phyloP scores from a whole-genome alignment of 2,329 filamentous ascomycete species.

The Colletotrichum paranaense region DNA sequence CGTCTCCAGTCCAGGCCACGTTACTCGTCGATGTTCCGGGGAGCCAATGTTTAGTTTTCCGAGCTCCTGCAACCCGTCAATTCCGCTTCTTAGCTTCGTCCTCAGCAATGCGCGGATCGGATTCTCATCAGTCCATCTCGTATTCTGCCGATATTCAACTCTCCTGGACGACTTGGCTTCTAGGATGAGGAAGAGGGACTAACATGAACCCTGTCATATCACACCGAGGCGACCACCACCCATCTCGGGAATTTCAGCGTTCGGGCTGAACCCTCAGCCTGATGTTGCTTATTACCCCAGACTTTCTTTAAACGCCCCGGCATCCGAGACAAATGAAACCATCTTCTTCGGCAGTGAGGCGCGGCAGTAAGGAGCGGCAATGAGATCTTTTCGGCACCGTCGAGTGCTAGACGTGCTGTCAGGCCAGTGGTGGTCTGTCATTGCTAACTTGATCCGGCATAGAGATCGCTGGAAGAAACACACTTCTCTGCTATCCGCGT shows the following conservation, averaged over 20 bases:
- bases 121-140: slow-evolving; percentile 2
- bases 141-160: background rate
- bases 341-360: background rate
- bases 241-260: background rate
- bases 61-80: background rate
- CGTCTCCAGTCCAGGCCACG: background rate
- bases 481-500: background rate
- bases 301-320: background rate
- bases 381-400: background rate
- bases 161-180: background rate
- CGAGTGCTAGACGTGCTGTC: background rate
- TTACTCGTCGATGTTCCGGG: background rate
- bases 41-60: background rate
- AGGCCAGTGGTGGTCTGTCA: background rate
- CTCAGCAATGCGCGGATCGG: slow-evolving; percentile 3
- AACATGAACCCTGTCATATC: background rate
- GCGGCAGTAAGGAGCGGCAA: background rate
- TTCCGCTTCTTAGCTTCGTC: background rate
- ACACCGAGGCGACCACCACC: background rate
- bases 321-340: background rate
- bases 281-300: background rate
- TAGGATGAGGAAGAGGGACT: background rate
- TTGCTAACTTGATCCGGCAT: background rate
- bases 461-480: background rate
- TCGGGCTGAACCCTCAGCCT: background rate